A percentile compares a stretch with the other conserved stretches of the same genome.
phyloP scores from a whole-genome alignment of 768 basidiomycete species.

The Fomitopsis serialis region DNA sequence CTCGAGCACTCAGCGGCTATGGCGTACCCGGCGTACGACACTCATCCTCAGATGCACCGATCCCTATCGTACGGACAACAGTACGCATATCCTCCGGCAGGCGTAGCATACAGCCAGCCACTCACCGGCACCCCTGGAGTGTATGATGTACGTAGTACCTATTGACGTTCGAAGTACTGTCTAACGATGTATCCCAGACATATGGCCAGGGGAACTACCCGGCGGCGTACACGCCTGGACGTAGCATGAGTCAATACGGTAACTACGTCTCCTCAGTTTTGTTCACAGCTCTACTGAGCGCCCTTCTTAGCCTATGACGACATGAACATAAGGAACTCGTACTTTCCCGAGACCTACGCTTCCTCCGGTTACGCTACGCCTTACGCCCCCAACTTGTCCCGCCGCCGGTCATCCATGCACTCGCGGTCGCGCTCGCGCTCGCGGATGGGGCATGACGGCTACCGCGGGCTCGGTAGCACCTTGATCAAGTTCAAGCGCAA shows the following conservation, averaged over 20 bases:
- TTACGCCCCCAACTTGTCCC: slow-evolving; percentile 11
- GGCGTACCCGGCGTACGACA: slow-evolving; percentile 39
- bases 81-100: slow-evolving; percentile 10
- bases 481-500: slow-evolving; percentile 73
- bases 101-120: slow-evolving; percentile 33
- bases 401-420: slow-evolving; percentile 45
- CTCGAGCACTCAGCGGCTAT: slow-evolving; percentile 20
- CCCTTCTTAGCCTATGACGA: slow-evolving; percentile 48
- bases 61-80: slow-evolving; percentile 18
- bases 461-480: slow-evolving; percentile 42
- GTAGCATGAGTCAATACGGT: slow-evolving; percentile 21
- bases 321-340: slow-evolving; percentile 39
- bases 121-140: slow-evolving; percentile 29
- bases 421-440: slow-evolving; percentile 22
- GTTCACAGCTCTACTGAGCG: not conserved
- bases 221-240: slow-evolving; percentile 32
- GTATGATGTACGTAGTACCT: slow-evolving; percentile 35
- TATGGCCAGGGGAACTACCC: slow-evolving; percentile 40
- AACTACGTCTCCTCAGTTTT: not conserved
- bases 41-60: slow-evolving; percentile 27
- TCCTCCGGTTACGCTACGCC: slow-evolving; percentile 11
- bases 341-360: slow-evolving; percentile 34
- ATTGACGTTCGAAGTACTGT: not conserved
- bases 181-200: slow-evolving; percentile 11
- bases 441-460: slow-evolving; percentile 28